phyloP scores from a whole-genome alignment of 2,329 filamentous ascomycete species.

The Aspergillus ochraceoroseus region DNA sequence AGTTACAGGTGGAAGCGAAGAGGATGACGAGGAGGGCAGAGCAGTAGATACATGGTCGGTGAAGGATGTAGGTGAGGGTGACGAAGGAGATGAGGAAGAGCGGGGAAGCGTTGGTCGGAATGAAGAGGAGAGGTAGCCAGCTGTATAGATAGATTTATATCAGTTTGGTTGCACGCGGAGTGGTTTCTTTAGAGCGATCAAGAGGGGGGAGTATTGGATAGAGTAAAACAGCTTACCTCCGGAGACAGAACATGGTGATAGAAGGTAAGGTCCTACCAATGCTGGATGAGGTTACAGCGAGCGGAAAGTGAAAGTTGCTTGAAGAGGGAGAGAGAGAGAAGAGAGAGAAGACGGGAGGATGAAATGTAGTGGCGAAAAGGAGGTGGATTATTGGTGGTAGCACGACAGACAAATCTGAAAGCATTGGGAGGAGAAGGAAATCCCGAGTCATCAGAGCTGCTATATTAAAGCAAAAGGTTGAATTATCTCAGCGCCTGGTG shows the following conservation, averaged over 20 bases:
- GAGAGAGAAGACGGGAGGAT: not conserved
- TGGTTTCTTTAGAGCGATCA: no score
- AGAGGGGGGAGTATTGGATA: not conserved
- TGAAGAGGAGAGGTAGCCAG: conserved; percentile 83
- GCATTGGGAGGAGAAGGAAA: not conserved
- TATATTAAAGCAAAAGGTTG: no score
- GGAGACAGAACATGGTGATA: conserved; percentile 59
- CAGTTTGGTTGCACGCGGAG: no score
- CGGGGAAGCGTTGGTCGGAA: conserved; percentile 78
- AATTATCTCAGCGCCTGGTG: no score
- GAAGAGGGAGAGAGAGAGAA: conserved; percentile 1
- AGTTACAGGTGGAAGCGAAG: conserved; percentile 85
- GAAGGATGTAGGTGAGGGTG: conserved; percentile 89
- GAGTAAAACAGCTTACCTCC: conserved; percentile 48
- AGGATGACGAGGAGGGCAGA: conserved; percentile 91
- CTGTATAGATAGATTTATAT: no score
- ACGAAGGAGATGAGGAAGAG: conserved; percentile 85
- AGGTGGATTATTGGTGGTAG: conserved; percentile 2
- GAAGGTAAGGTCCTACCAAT: conserved; percentile 1
- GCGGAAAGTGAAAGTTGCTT: conserved; percentile 10
- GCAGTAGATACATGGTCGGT: conserved; percentile 96
- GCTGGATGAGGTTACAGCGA: conserved; percentile 6
- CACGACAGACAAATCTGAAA: not conserved
- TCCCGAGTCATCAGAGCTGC: not conserved
- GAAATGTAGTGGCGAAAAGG: conserved; percentile 5